These are phyloP conservation scores for Candolleomyces aberdarensis DNA, from an alignment of 768 basidiomycete genomes.

Conservation along the genomic window DNA sequence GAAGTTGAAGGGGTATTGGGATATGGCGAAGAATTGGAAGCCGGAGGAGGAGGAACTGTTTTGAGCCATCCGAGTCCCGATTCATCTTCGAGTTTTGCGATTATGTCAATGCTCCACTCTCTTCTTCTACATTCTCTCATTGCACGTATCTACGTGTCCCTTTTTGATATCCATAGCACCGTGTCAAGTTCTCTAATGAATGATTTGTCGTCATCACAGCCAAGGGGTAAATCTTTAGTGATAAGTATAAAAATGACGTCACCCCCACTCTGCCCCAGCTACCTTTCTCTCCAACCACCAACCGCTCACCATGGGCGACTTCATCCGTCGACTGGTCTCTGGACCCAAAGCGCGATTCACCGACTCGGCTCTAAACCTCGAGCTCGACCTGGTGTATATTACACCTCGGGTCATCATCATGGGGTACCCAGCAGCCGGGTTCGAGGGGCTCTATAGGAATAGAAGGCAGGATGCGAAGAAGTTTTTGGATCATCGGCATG, in stretches of 20 bases:
- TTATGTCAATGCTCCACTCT: too few relatives aligned
- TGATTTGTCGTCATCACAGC: too few relatives aligned
- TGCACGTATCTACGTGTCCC: too few relatives aligned
- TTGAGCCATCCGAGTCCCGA: constrained; percentile 22
- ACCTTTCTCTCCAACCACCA: neutral
- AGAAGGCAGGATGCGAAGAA: constrained; percentile 67
- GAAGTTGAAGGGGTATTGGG: constrained; percentile 90
- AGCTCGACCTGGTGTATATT: constrained; percentile 70
- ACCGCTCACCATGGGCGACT: constrained; percentile 49
- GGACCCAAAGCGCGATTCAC: constrained; percentile 77
- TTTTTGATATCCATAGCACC: too few relatives aligned
- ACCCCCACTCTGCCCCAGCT: too few relatives aligned
- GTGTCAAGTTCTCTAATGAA: too few relatives aligned
- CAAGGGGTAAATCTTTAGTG: neutral
- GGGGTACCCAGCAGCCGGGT: constrained; percentile 81
- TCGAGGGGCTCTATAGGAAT: constrained; percentile 82
- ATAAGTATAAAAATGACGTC: neutral
- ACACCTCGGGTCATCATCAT: constrained; percentile 75
- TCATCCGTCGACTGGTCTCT: constrained; percentile 73
- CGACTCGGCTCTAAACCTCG: constrained; percentile 63
- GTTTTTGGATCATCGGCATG: constrained; percentile 73
- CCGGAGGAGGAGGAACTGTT: constrained; percentile 76
- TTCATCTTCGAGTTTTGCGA: too few relatives aligned
- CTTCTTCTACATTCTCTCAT: too few relatives aligned
- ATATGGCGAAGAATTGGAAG: constrained; percentile 89